Evolutionary conservation across 2,329 filamentous ascomycete genomes (phyloP).

Genomic region (Colletotrichum simmondsii): DNA sequence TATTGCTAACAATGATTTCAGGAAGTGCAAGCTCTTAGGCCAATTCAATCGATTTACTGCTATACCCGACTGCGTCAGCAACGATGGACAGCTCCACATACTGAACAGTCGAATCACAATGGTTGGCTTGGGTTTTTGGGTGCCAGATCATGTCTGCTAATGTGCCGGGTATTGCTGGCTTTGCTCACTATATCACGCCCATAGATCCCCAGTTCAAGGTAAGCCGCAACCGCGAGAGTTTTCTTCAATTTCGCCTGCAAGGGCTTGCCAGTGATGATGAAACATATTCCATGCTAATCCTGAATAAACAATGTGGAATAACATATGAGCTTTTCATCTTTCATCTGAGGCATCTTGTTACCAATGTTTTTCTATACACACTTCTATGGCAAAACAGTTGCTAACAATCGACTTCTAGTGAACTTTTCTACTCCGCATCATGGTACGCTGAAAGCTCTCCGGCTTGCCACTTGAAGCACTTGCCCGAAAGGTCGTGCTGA

Average conservation of each 20-base stretch:
- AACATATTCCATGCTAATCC: constrained; percentile 83
- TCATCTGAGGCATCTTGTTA: constrained; percentile 69
- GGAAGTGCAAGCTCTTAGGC: constrained; percentile 3
- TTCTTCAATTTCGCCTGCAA: constrained; percentile 36
- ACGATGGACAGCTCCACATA: constrained; percentile 50
- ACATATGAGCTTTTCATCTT: constrained; percentile 86
- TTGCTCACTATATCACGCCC: not conserved
- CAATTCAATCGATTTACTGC: not conserved
- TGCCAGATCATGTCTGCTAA: not conserved
- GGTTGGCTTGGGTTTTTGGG: not conserved
- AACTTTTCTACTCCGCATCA: constrained; percentile 27
- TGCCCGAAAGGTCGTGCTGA: constrained; percentile 76
- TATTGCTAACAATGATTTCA: constrained; percentile 10
- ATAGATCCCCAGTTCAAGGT: constrained; percentile 37
- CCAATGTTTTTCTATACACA: constrained; percentile 43
- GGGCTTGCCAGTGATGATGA: constrained; percentile 69
- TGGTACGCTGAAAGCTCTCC: constrained; percentile 66
- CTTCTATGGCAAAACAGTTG: constrained; percentile 33
- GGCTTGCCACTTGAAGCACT: constrained; percentile 73
- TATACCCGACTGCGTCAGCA: constrained; percentile 37
- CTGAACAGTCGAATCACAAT: constrained; percentile 35
- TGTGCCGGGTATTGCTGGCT: not conserved
- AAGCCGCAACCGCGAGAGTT: constrained; percentile 33
- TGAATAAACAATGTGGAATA: constrained; percentile 74
- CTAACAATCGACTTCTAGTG: constrained; percentile 36